phyloP scores from a whole-genome alignment of 805 yeast species.

The Candida succiphila region DNA sequence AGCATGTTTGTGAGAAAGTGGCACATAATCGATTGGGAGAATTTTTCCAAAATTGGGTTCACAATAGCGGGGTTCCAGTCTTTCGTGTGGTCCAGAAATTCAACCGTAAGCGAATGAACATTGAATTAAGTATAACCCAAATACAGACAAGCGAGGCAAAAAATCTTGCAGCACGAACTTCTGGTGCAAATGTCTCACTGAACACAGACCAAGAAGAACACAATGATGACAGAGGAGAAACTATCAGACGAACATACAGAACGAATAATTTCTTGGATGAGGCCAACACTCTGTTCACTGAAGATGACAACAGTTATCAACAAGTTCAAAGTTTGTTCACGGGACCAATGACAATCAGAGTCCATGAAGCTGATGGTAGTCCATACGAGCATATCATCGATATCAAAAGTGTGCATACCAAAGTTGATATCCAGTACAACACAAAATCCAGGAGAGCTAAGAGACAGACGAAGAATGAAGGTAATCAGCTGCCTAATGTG shows the following conservation, averaged over 20 bases:
- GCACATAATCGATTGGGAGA: slow-evolving; percentile 73
- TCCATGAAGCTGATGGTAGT: slow-evolving; percentile 97
- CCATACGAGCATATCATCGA: slow-evolving; percentile 97
- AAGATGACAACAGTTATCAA: slow-evolving; percentile 29
- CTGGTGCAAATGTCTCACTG: slow-evolving; percentile 6
- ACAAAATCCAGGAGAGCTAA: slow-evolving; percentile 82
- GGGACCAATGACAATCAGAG: slow-evolving; percentile 95
- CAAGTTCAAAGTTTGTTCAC: slow-evolving; percentile 48
- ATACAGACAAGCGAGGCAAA: slow-evolving; percentile 63
- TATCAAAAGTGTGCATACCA: slow-evolving; percentile 73
- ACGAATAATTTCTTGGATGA: slow-evolving; percentile 34
- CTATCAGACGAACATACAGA: slow-evolving; percentile 11
- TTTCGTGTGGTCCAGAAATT: slow-evolving; percentile 85
- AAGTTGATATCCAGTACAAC: slow-evolving; percentile 89
- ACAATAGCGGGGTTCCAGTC: slow-evolving; percentile 79
- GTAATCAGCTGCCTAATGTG: slow-evolving; percentile 15
- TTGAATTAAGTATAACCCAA: slow-evolving; percentile 91
- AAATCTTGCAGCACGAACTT: too few relatives aligned
- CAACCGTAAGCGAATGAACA: slow-evolving; percentile 86
- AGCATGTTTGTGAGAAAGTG: slow-evolving; percentile 90
- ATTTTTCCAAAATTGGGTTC: slow-evolving; percentile 92
- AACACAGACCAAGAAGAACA: slow-evolving; percentile 7
- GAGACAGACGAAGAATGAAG: slow-evolving; percentile 46
- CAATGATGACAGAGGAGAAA: slow-evolving; percentile 5
- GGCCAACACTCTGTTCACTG: slow-evolving; percentile 30